Conservation (phyloP, 768 basidiomycete genomes). For the Pisolithus albus region DNA sequence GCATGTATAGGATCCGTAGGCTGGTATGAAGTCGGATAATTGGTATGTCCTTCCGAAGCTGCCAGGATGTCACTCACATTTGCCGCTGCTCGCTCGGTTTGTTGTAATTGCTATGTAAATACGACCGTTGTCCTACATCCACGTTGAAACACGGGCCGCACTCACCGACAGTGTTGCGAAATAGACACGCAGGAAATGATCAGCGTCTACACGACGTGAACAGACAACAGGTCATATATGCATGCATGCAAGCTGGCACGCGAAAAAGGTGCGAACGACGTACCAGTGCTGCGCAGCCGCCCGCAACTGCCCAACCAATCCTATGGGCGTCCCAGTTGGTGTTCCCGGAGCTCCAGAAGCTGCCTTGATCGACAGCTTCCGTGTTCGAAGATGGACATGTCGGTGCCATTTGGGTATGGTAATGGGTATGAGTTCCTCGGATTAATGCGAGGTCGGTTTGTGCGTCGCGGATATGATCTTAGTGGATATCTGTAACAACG, state of each 20-base stretch:
- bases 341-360: constrained; percentile 52
- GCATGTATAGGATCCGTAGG: constrained; percentile 80
- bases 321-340: constrained; percentile 55
- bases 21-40: constrained; percentile 28
- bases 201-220: constrained; percentile 39
- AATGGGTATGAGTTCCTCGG: constrained; percentile 5
- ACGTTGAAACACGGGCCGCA: neutral
- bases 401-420: constrained; percentile 9
- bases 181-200: constrained; percentile 53
- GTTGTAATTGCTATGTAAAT: constrained; percentile 57
- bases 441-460: neutral
- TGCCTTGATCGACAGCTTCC: constrained; percentile 45
- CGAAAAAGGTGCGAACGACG: constrained; percentile 12
- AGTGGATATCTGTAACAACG: too few species aligned
- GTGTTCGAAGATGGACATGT: constrained; percentile 50
- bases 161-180: constrained; percentile 58
- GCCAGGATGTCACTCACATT: constrained; percentile 48
- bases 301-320: constrained; percentile 71
- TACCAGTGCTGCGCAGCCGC: constrained; percentile 51
- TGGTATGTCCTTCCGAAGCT: neutral
- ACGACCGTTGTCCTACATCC: neutral
- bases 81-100: constrained; percentile 72
- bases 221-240: neutral
- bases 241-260: neutral
- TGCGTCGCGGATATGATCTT: too few species aligned